Evolutionary conservation across 2,329 filamentous ascomycete species (phyloP).

Genomic region (Stemphylium beticola): DNA sequence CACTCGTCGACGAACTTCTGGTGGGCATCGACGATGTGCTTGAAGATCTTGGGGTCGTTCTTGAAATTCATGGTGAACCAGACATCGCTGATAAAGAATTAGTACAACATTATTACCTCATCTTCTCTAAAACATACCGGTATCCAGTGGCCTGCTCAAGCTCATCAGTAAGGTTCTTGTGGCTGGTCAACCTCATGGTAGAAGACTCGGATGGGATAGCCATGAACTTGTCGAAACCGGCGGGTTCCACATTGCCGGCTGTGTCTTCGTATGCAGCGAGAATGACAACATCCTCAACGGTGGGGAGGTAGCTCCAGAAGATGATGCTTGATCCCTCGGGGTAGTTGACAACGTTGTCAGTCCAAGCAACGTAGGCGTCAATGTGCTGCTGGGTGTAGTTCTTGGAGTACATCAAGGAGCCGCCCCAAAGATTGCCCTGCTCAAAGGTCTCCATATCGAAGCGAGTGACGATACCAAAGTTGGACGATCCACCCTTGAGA

Average conservation of each 20-base stretch:
- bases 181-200: slow-evolving; percentile 28
- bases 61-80: slow-evolving; percentile 36
- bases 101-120: background rate
- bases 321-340: slow-evolving; percentile 29
- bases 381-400: slow-evolving; percentile 22
- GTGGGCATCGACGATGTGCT: slow-evolving; percentile 29
- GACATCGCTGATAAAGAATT: slow-evolving; percentile 18
- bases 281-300: slow-evolving; percentile 23
- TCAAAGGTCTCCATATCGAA: slow-evolving; percentile 29
- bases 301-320: slow-evolving; percentile 31
- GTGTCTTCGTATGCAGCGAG: slow-evolving; percentile 30
- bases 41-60: slow-evolving; percentile 24
- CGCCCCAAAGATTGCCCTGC: slow-evolving; percentile 34
- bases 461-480: slow-evolving; percentile 38
- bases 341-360: slow-evolving; percentile 32
- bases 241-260: slow-evolving; percentile 22
- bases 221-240: slow-evolving; percentile 29
- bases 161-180: slow-evolving; percentile 32
- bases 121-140: slow-evolving; percentile 12
- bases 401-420: slow-evolving; percentile 22
- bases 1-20: slow-evolving; percentile 26
- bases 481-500: slow-evolving; percentile 42
- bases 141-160: slow-evolving; percentile 34
- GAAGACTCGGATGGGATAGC: slow-evolving; percentile 22
- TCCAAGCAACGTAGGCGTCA: slow-evolving; percentile 28